A percentile compares a stretch with the other conserved stretches of the same genome.
phyloP scores from a whole-genome alignment of 108 stramenopile genomes.

The Fistulifera pelliculosa region DNA sequence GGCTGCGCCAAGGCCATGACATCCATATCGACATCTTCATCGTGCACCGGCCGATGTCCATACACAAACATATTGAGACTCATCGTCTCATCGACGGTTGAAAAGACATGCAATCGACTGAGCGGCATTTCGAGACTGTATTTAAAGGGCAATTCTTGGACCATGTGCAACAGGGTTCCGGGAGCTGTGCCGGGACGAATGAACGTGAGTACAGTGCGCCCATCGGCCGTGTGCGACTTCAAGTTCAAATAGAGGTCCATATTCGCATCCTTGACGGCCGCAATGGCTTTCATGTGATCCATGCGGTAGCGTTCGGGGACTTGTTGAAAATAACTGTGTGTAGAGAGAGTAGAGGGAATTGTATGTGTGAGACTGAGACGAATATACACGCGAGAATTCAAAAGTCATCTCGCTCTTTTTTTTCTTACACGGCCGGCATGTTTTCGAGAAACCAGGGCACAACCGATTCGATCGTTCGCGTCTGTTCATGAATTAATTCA shows the following conservation, averaged over 20 bases:
- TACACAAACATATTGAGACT: constrained; percentile 90
- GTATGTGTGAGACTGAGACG: background rate
- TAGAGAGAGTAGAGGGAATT: constrained; percentile 3
- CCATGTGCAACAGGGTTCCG: constrained; percentile 66
- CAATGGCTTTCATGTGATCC: constrained; percentile 95
- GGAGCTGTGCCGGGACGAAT: constrained; percentile 82
- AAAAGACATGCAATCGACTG: constrained; percentile 81
- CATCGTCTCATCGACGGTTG: constrained; percentile 74
- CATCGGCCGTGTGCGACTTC: constrained; percentile 37
- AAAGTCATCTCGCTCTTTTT: background rate
- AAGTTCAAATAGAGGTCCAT: constrained; percentile 74
- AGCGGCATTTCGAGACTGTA: constrained; percentile 37
- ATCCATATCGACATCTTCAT: constrained; percentile 7
- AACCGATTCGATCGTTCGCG: constrained; percentile 59
- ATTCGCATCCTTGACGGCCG: constrained; percentile 71
- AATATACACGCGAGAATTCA: background rate
- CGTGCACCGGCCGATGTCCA: constrained; percentile 19
- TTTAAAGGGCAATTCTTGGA: constrained; percentile 63
- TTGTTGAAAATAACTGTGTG: constrained; percentile 70
- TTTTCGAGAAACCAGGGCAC: constrained; percentile 95
- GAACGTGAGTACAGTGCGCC: constrained; percentile 56
- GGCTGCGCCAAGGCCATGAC: constrained; percentile 3
- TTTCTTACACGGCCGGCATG: constrained; percentile 62
- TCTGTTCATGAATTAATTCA: constrained; percentile 67
- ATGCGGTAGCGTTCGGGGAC: constrained; percentile 83